These are phyloP conservation scores for Malus fusca DNA, from an alignment of 306 rosid genomes.

Conservation along the genomic window DNA sequence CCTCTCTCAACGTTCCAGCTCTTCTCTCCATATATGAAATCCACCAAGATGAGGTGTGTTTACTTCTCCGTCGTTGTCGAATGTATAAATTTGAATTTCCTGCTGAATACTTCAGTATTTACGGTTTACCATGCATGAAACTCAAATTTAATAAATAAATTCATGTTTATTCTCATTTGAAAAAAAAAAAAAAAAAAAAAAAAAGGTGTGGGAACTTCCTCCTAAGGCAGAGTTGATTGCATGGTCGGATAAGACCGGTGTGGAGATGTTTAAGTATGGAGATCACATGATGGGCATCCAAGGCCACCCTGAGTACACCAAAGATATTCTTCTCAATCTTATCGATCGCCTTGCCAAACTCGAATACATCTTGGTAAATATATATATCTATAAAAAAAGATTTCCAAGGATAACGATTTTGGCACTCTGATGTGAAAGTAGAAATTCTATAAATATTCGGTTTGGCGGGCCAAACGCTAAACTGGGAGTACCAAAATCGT, in stretches of 20 bases:
- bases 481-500: too few relatives aligned
- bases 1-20: constrained; percentile 51
- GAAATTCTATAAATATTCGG: too few relatives aligned
- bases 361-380: constrained; percentile 36
- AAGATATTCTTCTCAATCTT: constrained; percentile 61
- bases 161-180: background rate
- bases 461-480: too few relatives aligned
- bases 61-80: background rate
- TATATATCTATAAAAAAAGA: background rate
- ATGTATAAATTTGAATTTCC: background rate
- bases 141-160: background rate
- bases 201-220: constrained; percentile 65
- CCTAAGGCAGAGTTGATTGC: constrained; percentile 67
- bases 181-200: background rate
- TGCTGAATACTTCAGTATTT: background rate
- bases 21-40: constrained; percentile 53
- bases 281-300: constrained; percentile 86
- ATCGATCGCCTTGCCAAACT: constrained; percentile 58
- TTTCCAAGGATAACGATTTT: too few relatives aligned
- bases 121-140: background rate
- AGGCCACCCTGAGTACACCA: constrained; percentile 90
- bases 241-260: constrained; percentile 73
- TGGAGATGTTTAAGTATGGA: constrained; percentile 67
- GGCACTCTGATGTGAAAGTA: too few relatives aligned
- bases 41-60: constrained; percentile 75